These are phyloP conservation scores for Trichosanthes truncata DNA, from an alignment of 306 rosid genomes.

Conservation along the genomic window DNA sequence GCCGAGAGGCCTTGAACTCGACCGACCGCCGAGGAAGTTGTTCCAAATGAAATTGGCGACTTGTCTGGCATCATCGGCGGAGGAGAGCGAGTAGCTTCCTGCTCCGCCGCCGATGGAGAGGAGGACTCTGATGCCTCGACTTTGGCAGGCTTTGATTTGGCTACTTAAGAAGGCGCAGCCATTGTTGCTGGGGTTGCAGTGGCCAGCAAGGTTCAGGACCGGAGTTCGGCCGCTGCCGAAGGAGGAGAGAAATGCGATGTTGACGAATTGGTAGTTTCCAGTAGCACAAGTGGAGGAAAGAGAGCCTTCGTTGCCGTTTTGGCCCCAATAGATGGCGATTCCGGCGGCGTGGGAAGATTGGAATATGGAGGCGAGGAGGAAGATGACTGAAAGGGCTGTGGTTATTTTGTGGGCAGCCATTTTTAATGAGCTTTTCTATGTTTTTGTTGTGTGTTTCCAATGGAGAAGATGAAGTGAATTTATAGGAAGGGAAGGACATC, in stretches of 20 bases:
- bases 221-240: slow-evolving; percentile 46
- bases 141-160: slow-evolving; percentile 38
- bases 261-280: slow-evolving; percentile 46
- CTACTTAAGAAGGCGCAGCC: slow-evolving; percentile 20
- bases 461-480: not conserved
- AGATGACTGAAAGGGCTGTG: slow-evolving; percentile 13
- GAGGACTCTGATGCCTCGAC: slow-evolving; percentile 37
- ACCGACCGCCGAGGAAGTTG: slow-evolving; percentile 46
- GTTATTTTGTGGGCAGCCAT: slow-evolving; percentile 32
- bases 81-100: slow-evolving; percentile 29
- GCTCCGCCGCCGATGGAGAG: slow-evolving; percentile 49
- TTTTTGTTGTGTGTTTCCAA: not conserved
- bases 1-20: slow-evolving; percentile 39
- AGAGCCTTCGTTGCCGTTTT: slow-evolving; percentile 31
- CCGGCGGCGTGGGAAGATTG: not conserved
- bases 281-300: slow-evolving; percentile 38
- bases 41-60: slow-evolving; percentile 39
- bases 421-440: not conserved
- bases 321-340: slow-evolving; percentile 67
- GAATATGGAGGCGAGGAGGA: slow-evolving; percentile 20
- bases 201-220: slow-evolving; percentile 32
- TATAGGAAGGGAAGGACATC: not conserved
- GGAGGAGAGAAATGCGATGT: slow-evolving; percentile 36
- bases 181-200: slow-evolving; percentile 20
- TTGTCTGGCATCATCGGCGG: slow-evolving; percentile 34